phyloP scores from a whole-genome alignment of 768 basidiomycete genomes.

The Crucibulum laeve region DNA sequence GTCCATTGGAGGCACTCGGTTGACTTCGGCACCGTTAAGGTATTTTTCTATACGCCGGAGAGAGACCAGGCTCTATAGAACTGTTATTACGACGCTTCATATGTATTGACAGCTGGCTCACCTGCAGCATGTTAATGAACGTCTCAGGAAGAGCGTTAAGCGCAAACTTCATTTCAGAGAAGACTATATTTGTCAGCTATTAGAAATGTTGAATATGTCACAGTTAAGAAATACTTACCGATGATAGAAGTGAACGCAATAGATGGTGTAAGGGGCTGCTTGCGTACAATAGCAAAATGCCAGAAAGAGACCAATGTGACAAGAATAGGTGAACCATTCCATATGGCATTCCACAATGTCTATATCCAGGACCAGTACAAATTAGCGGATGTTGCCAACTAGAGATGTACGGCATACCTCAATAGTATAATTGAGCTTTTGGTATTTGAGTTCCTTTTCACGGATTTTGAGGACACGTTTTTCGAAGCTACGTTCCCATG shows the following conservation, averaged over 20 bases:
- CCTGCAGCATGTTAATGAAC: conserved; percentile 86
- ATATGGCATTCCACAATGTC: conserved; percentile 45
- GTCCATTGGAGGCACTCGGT: conserved; percentile 48
- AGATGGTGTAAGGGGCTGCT: conserved; percentile 71
- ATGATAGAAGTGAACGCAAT: conserved; percentile 74
- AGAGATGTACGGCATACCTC: conserved; percentile 43
- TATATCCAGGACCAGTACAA: conserved; percentile 13
- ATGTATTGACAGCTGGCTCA: conserved; percentile 12
- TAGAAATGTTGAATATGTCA: conserved; percentile 5
- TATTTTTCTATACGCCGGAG: conserved; percentile 91
- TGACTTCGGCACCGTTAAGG: conserved; percentile 69
- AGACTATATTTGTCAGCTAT: conserved; percentile 43
- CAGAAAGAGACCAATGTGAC: conserved; percentile 62
- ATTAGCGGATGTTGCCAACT: background rate
- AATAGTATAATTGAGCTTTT: conserved; percentile 82
- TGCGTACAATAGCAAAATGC: conserved; percentile 71
- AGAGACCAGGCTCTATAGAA: conserved; percentile 66
- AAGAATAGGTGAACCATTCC: conserved; percentile 63
- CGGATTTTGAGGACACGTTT: conserved; percentile 66
- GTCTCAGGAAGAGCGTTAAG: conserved; percentile 88
- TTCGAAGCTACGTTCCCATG: conserved; percentile 89
- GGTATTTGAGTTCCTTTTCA: conserved; percentile 78
- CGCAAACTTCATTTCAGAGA: conserved; percentile 84
- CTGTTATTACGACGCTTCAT: background rate
- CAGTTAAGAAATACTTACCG: conserved; percentile 7